Conservation (phyloP, 2,329 filamentous ascomycete genomes). For the Lizonia empirigonia region DNA sequence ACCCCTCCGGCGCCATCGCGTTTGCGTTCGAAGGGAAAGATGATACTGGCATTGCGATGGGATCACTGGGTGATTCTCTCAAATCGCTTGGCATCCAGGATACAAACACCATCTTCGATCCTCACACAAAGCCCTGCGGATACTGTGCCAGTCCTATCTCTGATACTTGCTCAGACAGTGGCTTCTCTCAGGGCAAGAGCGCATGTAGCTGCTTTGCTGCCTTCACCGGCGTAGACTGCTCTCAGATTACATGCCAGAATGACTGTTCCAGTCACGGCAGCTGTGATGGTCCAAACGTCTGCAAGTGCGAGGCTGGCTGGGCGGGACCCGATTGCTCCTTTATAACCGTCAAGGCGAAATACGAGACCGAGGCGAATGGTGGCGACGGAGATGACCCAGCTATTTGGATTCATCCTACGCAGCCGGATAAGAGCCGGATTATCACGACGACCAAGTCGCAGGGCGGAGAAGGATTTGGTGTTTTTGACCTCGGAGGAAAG, state of each 20-base stretch:
- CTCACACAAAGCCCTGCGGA: slow-evolving; percentile 23
- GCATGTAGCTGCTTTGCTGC: slow-evolving; percentile 36
- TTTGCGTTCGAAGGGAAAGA: slow-evolving; percentile 39
- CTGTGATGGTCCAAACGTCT: slow-evolving; percentile 35
- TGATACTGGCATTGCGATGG: slow-evolving; percentile 29
- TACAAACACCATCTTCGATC: slow-evolving; percentile 30
- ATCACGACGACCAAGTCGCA: slow-evolving; percentile 61
- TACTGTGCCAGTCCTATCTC: slow-evolving; percentile 24
- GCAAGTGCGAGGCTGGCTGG: slow-evolving; percentile 34
- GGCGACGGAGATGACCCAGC: slow-evolving; percentile 43
- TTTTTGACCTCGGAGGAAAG: slow-evolving; percentile 58
- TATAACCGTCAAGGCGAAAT: slow-evolving; percentile 36
- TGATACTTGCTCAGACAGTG: slow-evolving; percentile 29
- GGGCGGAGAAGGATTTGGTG: slow-evolving; percentile 55
- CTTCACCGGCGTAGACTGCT: slow-evolving; percentile 33
- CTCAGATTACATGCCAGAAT: slow-evolving; percentile 27
- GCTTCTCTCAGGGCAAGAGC: slow-evolving; percentile 15
- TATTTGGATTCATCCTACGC: slow-evolving; percentile 38
- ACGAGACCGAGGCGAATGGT: slow-evolving; percentile 42
- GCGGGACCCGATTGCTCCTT: slow-evolving; percentile 39
- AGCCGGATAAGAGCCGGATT: slow-evolving; percentile 53
- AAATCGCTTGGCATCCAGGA: slow-evolving; percentile 20
- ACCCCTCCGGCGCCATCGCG: slow-evolving; percentile 27
- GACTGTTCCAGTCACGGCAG: slow-evolving; percentile 36
- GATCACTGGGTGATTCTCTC: slow-evolving; percentile 26